Evolutionary conservation across 192 early-diverging fungal species (phyloP).

Genomic region (Coemansia sp.): DNA sequence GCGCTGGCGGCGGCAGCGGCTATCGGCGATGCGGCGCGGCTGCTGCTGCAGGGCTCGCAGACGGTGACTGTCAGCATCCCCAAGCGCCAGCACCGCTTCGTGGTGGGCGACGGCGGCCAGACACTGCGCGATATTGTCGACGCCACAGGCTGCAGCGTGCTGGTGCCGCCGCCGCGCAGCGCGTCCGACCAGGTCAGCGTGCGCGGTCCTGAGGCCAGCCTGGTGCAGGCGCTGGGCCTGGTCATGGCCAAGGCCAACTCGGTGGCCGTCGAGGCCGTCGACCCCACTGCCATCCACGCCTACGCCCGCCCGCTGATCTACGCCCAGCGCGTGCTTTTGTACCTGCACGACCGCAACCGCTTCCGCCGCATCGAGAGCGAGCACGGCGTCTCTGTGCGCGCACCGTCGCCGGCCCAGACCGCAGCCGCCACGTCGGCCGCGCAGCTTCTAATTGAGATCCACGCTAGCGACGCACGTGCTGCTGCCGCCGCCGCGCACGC

Average conservation of each 20-base stretch:
- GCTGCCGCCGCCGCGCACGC: slow-evolving; percentile 66
- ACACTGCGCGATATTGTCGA: slow-evolving; percentile 80
- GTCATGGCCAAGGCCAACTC: slow-evolving; percentile 85
- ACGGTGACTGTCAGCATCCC: slow-evolving; percentile 70
- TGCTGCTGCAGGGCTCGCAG: slow-evolving; percentile 66
- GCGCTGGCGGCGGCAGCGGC: slow-evolving; percentile 65
- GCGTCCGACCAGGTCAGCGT: slow-evolving; percentile 74
- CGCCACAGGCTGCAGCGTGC: slow-evolving; percentile 85
- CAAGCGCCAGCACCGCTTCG: slow-evolving; percentile 91
- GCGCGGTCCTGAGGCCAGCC: slow-evolving; percentile 70
- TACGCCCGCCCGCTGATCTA: slow-evolving; percentile 56
- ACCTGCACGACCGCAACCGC: slow-evolving; percentile 68
- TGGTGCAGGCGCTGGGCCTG: slow-evolving; percentile 71
- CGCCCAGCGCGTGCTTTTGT: slow-evolving; percentile 68
- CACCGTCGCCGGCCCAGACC: slow-evolving; percentile 52
- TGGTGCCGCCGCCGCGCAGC: slow-evolving; percentile 70
- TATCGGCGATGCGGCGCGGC: slow-evolving; percentile 60
- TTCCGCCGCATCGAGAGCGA: slow-evolving; percentile 80
- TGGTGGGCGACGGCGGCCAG: slow-evolving; percentile 79
- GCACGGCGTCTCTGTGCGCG: slow-evolving; percentile 60
- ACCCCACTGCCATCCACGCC: slow-evolving; percentile 62
- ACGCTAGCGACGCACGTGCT: slow-evolving; percentile 64
- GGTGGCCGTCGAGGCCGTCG: slow-evolving; percentile 67
- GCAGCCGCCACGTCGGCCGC: slow-evolving; percentile 34
- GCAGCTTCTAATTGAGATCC: slow-evolving; percentile 70